Percentiles rank a stretch among this genome's conserved stretches.
phyloP scores from a whole-genome alignment of 495 filamentous ascomycete species.

The Apiosordaria backusii region DNA sequence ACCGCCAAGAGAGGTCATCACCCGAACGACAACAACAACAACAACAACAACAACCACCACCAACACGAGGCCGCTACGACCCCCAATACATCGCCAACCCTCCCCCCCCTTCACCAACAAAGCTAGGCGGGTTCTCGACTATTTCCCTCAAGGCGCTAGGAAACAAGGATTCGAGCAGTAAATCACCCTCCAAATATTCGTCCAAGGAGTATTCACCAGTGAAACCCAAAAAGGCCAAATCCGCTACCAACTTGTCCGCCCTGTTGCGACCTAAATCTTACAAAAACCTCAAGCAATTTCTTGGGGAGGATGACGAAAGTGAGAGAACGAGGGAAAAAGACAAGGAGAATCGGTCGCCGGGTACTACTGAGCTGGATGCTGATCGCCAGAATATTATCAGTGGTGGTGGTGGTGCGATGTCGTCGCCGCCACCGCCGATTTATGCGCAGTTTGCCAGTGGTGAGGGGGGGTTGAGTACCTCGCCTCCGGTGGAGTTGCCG shows the following conservation, averaged over 20 bases:
- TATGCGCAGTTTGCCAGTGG: conserved; percentile 67
- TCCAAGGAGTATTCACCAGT: not conserved
- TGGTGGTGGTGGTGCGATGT: conserved; percentile 14
- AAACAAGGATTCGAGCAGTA: conserved; percentile 36
- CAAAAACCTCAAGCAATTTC: conserved; percentile 47
- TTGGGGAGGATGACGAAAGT: conserved; percentile 37
- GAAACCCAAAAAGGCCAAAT: conserved; percentile 75
- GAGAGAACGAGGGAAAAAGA: conserved; percentile 50
- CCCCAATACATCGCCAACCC: not conserved
- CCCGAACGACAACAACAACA: conserved; percentile 37
- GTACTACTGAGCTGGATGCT: conserved; percentile 41
- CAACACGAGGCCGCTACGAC: not conserved
- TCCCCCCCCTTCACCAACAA: conserved; percentile 45
- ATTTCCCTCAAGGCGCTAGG: conserved; percentile 61
- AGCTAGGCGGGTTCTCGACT: conserved; percentile 60
- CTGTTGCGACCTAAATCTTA: conserved; percentile 58
- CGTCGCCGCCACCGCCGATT: conserved; percentile 62
- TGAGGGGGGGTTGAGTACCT: conserved; percentile 18
- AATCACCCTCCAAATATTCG: conserved; percentile 42
- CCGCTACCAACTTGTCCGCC: conserved; percentile 69
- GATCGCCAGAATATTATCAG: no score
- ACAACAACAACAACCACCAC: conserved; percentile 14
- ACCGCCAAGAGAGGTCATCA: conserved; percentile 41
- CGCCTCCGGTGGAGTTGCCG: conserved; percentile 10
- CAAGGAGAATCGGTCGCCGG: conserved; percentile 72